phyloP scores from a whole-genome alignment of 371 early-diverging fungal species.

The Amoeboradix gromovi region DNA sequence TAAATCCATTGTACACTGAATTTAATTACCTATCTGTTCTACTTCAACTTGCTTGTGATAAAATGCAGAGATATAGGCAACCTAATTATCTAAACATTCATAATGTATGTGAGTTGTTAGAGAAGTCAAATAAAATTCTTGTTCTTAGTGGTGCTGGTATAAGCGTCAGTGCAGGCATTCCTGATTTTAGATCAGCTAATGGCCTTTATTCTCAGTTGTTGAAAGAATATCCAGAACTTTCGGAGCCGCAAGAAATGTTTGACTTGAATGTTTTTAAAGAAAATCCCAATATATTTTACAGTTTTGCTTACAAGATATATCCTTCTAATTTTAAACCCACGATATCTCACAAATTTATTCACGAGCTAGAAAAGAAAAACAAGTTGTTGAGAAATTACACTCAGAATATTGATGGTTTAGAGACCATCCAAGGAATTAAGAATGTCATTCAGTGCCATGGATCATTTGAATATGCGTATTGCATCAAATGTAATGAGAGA shows the following conservation, averaged over 20 bases:
- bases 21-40: not conserved
- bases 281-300: conserved; percentile 60
- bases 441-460: conserved; percentile 66
- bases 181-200: conserved; percentile 81
- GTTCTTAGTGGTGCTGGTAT: conserved; percentile 79
- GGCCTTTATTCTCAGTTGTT: conserved; percentile 57
- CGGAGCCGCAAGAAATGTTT: conserved; percentile 68
- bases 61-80: not conserved
- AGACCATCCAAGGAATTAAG: conserved; percentile 58
- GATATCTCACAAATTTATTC: conserved; percentile 67
- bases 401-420: conserved; percentile 92
- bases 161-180: conserved; percentile 85
- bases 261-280: conserved; percentile 33
- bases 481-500: conserved; percentile 43
- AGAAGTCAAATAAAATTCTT: conserved; percentile 38
- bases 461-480: conserved; percentile 67
- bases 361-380: conserved; percentile 42
- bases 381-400: conserved; percentile 77
- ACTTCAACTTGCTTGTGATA: not conserved
- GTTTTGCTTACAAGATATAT: conserved; percentile 66
- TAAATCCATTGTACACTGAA: not conserved
- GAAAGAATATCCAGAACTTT: conserved; percentile 19
- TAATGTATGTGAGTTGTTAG: conserved; percentile 34
- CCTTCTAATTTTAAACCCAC: conserved; percentile 70
- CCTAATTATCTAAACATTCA: not conserved